A percentile compares a stretch with the other conserved stretches of the same genome.
Conservation (phyloP, 768 basidiomycete species). For the Termitomyces sp. region DNA sequence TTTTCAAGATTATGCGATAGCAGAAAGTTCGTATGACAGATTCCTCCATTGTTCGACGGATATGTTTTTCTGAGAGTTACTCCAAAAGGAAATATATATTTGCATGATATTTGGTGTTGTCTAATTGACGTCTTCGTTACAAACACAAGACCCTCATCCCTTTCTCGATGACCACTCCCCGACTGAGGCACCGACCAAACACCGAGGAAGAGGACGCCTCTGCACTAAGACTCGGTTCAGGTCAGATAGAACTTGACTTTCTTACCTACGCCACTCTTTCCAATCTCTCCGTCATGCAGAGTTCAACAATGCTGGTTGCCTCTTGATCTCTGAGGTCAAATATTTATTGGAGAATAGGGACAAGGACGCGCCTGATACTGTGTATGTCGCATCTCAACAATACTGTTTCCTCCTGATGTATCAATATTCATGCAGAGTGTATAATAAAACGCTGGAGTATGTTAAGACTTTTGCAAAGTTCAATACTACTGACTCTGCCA, state of each 20-base stretch:
- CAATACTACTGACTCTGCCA: constrained; percentile 77
- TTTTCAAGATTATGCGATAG: too few relatives aligned
- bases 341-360: constrained; percentile 84
- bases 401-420: not conserved
- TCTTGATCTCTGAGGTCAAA: constrained; percentile 90
- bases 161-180: constrained; percentile 47
- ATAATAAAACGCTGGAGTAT: constrained; percentile 90
- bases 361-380: constrained; percentile 83
- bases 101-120: not conserved
- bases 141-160: not conserved
- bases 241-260: constrained; percentile 26
- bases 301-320: constrained; percentile 87
- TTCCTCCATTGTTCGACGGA: too few relatives aligned
- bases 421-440: constrained; percentile 50
- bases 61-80: too few relatives aligned
- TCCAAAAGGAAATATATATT: too few relatives aligned
- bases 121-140: not conserved
- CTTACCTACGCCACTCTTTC: not conserved
- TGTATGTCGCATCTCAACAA: constrained; percentile 40
- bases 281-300: constrained; percentile 35
- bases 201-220: constrained; percentile 85
- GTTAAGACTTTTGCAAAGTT: constrained; percentile 91
- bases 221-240: constrained; percentile 74
- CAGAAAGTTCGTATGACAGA: too few relatives aligned
- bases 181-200: constrained; percentile 59